A percentile compares a stretch with the other conserved stretches of the same genome.
Conservation (phyloP, 305 asterid species). For the Fraxinus sp. region DNA sequence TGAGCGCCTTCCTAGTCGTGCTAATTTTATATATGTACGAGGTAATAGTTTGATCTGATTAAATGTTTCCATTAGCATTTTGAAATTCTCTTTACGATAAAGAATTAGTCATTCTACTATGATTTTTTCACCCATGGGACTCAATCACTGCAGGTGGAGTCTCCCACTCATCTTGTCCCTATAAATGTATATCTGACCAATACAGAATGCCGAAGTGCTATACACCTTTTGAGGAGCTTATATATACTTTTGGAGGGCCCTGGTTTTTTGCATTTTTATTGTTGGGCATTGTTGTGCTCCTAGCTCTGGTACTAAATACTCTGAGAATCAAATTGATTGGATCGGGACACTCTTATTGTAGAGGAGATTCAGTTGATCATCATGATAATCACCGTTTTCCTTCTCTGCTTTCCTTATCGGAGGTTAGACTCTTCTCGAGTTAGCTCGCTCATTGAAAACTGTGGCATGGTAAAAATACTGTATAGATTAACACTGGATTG, state of each 20-base stretch:
- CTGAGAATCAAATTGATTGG: conserved; percentile 77
- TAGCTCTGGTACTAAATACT: conserved; percentile 65
- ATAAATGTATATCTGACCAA: conserved; percentile 76
- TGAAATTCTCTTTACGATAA: conserved; percentile 5
- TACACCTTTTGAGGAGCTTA: conserved; percentile 92
- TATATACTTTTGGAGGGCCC: conserved; percentile 93
- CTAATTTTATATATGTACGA: conserved; percentile 74
- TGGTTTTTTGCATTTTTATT: conserved; percentile 76
- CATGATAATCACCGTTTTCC: conserved; percentile 74
- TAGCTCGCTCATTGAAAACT: conserved; percentile 15
- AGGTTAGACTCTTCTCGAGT: conserved; percentile 47
- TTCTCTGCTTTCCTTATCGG: conserved; percentile 87
- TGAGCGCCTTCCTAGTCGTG: conserved; percentile 81
- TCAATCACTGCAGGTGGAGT: conserved; percentile 77
- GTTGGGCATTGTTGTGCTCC: conserved; percentile 63
- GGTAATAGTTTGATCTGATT: conserved; percentile 46
- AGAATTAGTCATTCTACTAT: conserved; percentile 16
- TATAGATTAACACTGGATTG: conserved; percentile 16
- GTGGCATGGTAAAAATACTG: neutral
- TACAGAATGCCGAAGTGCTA: conserved; percentile 82
- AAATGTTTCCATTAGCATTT: conserved; percentile 7
- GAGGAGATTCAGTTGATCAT: conserved; percentile 58
- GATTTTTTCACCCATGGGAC: conserved; percentile 28
- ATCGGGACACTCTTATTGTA: conserved; percentile 53
- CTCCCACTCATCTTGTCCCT: conserved; percentile 73